Evolutionary conservation across 2,329 filamentous ascomycete genomes (phyloP), one percentile per base, ranked within the genome.

Genomic region (Thelonectria blattea): DNA sequence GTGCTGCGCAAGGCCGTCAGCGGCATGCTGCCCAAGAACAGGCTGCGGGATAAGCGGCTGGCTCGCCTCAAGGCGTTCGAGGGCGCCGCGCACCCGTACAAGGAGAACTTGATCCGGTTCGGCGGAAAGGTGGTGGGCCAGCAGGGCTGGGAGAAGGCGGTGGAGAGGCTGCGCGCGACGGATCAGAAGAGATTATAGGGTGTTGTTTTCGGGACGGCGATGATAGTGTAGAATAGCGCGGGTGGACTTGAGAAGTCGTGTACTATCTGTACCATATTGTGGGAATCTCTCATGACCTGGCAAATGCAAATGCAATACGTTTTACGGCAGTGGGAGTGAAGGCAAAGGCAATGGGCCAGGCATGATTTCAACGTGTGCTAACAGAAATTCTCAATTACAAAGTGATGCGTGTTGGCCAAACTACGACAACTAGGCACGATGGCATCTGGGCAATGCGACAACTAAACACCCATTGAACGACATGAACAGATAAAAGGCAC

Each of bases 11-110:
- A 93, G 76, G 95, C 96, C 1, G 96, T 99, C 42, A 90, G 91
- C 74, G 96, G 96, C 50, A 99, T 99, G 95, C 79, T 99, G 78
- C 95, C 95, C 55, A 99, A 99, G 86, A 99, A 99, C 80, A 82
- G 93, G 72, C 80, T 99, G 73, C 83, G 94, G 71, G 93, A 97
- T 76, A 91, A 92, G 81, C 81, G 96, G 65, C 80, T 99, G 80
- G 92, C 89, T 39, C 84, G 95, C 69, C 79, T 99, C 74, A 99
- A 98, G 86, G 93, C 91, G 6, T 99, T 97, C 76, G 96, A 99
- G 79, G 93, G 94, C n/a, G 83, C 87, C 41, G 87, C 88, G 22
- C 93, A 99, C 81, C 96, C 95, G 41, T 98, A 97, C 77, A 91
- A 91, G 84, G 78, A 89, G 76, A 99, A 99, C 73, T 79, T 98